Conservation (phyloP, 768 basidiomycete species). For the Russula sp. region DNA sequence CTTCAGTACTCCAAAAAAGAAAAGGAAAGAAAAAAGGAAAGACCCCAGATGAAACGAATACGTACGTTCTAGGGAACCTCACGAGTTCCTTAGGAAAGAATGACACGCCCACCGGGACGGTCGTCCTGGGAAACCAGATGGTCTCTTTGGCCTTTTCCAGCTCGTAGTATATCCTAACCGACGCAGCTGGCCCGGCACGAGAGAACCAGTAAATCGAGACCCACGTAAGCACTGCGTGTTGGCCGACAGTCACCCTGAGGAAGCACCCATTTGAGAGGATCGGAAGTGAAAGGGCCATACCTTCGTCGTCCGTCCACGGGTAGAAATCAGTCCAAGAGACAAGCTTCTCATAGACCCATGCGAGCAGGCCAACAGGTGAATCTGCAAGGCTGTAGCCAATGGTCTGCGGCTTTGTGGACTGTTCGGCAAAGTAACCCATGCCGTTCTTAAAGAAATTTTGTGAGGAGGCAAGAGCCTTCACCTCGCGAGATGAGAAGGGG, state of each 20-base stretch:
- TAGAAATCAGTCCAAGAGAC: constrained; percentile 37
- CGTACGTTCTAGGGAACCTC: constrained; percentile 34
- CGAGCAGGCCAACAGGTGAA: constrained; percentile 43
- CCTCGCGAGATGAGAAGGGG: constrained; percentile 27
- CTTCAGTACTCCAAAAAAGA: neutral
- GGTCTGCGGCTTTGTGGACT: constrained; percentile 31
- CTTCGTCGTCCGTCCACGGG: constrained; percentile 17
- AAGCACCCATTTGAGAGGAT: too few species aligned
- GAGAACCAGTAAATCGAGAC: constrained; percentile 34
- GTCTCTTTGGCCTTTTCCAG: neutral
- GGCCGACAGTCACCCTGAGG: neutral
- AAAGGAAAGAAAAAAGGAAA: too few species aligned
- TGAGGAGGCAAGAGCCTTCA: constrained; percentile 20
- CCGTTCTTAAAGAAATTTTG: constrained; percentile 25
- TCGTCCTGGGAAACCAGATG: neutral
- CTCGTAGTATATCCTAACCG: constrained; percentile 31
- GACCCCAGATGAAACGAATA: neutral
- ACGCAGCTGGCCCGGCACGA: constrained; percentile 28
- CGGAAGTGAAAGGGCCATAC: too few species aligned
- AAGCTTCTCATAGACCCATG: constrained; percentile 34
- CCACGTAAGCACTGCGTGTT: constrained; percentile 29
- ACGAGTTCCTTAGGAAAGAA: constrained; percentile 45
- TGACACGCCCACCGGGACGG: constrained; percentile 44
- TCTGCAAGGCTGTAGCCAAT: constrained; percentile 47
- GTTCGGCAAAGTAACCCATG: constrained; percentile 28